These are phyloP conservation scores for Boletellus dicymbophilus DNA, from an alignment of 1,284 basidiomycete genomes.

Conservation along the genomic window DNA sequence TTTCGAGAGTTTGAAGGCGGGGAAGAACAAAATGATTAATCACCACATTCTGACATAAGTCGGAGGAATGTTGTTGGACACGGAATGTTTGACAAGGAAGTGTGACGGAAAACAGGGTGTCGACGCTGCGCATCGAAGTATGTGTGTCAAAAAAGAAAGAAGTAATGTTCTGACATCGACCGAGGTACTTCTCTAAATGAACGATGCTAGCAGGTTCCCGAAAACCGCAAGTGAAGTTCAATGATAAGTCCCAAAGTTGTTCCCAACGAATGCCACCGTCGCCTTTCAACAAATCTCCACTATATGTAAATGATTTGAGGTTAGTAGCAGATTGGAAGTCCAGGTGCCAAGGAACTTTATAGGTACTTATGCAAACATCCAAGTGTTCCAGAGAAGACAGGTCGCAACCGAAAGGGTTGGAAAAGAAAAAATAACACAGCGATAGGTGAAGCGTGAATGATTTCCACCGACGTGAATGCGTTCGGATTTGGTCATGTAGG, in stretches of 20 bases:
- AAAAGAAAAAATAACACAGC: constrained; percentile 2
- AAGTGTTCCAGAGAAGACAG: constrained; percentile 15
- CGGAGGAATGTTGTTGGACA: constrained; percentile 4
- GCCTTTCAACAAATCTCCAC: background rate
- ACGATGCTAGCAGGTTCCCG: background rate
- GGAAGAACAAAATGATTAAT: constrained; percentile 15
- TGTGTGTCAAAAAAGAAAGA: constrained; percentile 13
- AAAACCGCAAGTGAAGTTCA: constrained; percentile 8
- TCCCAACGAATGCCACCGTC: constrained; percentile 9
- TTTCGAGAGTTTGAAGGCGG: constrained; percentile 13
- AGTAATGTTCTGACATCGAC: constrained; percentile 16
- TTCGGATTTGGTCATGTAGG: constrained; percentile 9
- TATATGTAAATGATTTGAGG: constrained; percentile 18
- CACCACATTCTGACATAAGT: background rate
- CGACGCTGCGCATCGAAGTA: background rate
- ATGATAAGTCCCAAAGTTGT: constrained; percentile 11
- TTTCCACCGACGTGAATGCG: constrained; percentile 15
- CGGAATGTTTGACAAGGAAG: constrained; percentile 11
- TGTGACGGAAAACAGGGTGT: background rate
- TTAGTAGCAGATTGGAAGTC: constrained; percentile 10
- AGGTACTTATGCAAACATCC: background rate
- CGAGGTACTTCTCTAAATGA: constrained; percentile 1
- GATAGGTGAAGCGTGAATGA: constrained; percentile 12
- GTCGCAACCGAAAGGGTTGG: constrained; percentile 18
- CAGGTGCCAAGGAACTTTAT: too few species aligned